These are phyloP conservation scores for Vitis vinifera DNA, from an alignment of 164 flowering plant species.

Conservation along the genomic window DNA sequence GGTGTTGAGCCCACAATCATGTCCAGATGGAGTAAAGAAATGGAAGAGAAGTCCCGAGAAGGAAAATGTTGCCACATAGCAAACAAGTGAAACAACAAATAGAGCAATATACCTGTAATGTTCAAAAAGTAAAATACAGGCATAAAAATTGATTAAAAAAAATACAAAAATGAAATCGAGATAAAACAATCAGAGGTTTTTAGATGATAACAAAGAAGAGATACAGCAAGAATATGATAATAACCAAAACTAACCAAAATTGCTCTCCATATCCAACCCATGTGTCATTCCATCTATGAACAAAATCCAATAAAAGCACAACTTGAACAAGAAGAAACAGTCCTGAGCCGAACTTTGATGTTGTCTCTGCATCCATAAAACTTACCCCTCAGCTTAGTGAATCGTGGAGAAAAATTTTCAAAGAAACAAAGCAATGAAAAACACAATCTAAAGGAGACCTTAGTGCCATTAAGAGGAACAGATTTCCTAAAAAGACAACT, in stretches of 20 bases:
- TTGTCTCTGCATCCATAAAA: constrained; percentile 59
- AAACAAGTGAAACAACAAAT: constrained; percentile 79
- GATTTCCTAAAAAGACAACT: too few species aligned
- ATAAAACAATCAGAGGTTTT: background rate
- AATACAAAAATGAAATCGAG: background rate
- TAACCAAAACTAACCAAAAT: constrained; percentile 70
- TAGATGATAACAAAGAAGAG: background rate
- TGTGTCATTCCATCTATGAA: constrained; percentile 93
- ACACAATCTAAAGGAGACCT: too few species aligned
- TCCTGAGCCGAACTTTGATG: constrained; percentile 94
- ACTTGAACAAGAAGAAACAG: constrained; percentile 98
- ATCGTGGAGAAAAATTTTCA: background rate
- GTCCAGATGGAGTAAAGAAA: constrained; percentile 88
- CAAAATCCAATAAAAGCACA: constrained; percentile 95
- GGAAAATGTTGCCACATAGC: constrained; percentile 69
- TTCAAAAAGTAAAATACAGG: constrained; percentile 2
- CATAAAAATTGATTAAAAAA: background rate
- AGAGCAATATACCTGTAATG: constrained; percentile 79
- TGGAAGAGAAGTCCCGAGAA: constrained; percentile 92
- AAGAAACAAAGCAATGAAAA: too few species aligned
- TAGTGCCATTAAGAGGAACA: too few species aligned
- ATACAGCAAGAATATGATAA: background rate
- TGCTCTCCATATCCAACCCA: constrained; percentile 97
- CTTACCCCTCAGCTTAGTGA: constrained; percentile 3
- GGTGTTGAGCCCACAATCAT: constrained; percentile 94